Conservation (phyloP, 345 rosid species). For the Reutealis trisperma region DNA sequence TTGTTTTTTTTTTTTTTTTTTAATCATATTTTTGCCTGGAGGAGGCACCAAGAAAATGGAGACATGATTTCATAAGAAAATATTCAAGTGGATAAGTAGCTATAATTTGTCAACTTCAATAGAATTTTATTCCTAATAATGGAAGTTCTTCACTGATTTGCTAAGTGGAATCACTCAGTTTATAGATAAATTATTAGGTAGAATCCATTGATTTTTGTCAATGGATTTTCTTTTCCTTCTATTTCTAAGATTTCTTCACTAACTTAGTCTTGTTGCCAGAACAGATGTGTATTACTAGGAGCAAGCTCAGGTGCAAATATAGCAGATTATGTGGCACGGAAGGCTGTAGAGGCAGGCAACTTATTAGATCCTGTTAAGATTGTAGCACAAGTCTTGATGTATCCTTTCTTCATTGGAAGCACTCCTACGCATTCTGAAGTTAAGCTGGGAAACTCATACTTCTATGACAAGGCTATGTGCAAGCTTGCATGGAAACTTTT, state of each 20-base stretch:
- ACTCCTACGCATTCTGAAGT: conserved; percentile 83
- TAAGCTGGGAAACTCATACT: conserved; percentile 82
- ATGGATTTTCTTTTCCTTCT: background rate
- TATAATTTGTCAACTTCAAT: background rate
- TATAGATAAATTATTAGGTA: no score
- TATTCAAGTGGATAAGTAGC: background rate
- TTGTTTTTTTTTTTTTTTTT: no score
- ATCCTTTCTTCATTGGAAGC: conserved; percentile 85
- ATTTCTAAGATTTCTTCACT: background rate
- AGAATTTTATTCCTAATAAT: background rate
- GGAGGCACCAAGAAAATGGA: no score
- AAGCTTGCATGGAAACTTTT: conserved; percentile 86
- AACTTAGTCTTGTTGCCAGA: conserved; percentile 14
- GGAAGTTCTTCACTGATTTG: no score
- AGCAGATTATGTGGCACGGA: conserved; percentile 73
- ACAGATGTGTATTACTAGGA: conserved; percentile 92
- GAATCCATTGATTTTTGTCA: background rate
- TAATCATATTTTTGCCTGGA: no score
- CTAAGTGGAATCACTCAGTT: no score
- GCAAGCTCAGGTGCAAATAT: conserved; percentile 94
- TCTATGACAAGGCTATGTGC: conserved; percentile 83
- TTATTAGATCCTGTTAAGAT: conserved; percentile 80
- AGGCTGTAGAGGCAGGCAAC: conserved; percentile 72
- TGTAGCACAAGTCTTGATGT: conserved; percentile 90
- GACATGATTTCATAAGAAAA: background rate